phyloP scores from a whole-genome alignment of 208 protist species.

The Balamuthia mandrillaris region DNA sequence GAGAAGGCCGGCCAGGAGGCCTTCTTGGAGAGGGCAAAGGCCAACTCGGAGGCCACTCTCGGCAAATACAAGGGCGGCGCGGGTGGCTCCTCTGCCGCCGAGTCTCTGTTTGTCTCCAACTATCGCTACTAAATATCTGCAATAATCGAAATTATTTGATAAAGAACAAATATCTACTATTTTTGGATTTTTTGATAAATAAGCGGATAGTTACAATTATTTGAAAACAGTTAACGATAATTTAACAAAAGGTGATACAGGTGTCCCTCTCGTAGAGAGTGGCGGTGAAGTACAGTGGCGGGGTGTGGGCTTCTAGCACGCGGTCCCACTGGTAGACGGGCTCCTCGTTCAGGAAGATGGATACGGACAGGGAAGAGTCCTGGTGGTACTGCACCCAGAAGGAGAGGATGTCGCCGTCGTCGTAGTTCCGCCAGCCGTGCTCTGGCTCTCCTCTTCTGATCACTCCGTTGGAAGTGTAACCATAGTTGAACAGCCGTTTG shows the following conservation, averaged over 20 bases:
- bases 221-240: too few relatives aligned
- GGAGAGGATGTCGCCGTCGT: not conserved
- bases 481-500: constrained; percentile 18
- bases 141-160: too few relatives aligned
- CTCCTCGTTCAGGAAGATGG: constrained; percentile 14
- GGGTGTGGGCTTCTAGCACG: not conserved
- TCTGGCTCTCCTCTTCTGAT: not conserved
- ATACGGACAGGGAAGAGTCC: not conserved
- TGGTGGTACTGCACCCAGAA: constrained; percentile 29
- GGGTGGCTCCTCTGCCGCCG: constrained; percentile 14
- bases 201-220: too few relatives aligned
- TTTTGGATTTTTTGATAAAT: too few relatives aligned
- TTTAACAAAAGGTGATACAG: too few relatives aligned
- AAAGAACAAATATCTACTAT: too few relatives aligned
- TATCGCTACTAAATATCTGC: constrained; percentile 57
- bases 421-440: constrained; percentile 1
- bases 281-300: constrained; percentile 30
- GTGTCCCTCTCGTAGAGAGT: constrained; percentile 27
- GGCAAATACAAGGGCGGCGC: constrained; percentile 62
- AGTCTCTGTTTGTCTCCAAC: constrained; percentile 50
- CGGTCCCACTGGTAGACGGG: not conserved
- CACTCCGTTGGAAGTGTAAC: constrained; percentile 28
- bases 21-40: constrained; percentile 58
- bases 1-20: constrained; percentile 65
- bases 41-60: constrained; percentile 60